Conservation (phyloP, 1,139 yeast genomes). For the Waltiozyma sp. region DNA sequence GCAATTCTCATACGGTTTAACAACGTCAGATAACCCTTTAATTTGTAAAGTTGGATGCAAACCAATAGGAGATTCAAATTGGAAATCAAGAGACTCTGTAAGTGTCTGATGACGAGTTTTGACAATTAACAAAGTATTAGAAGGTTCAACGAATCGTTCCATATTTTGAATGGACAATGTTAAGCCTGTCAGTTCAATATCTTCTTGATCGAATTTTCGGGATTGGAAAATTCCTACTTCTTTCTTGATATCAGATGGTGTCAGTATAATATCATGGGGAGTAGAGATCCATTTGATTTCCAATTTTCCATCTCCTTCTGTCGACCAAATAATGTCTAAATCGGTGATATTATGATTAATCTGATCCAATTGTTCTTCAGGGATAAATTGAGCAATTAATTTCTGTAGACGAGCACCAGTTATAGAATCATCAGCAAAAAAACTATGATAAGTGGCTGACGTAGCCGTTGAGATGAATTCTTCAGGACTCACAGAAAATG, state of each 20-base stretch:
- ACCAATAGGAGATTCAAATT: conserved; percentile 29
- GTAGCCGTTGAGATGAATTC: conserved; percentile 13
- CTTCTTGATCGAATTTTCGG: conserved; percentile 6
- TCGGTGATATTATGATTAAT: conserved; percentile 7
- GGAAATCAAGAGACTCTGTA: conserved; percentile 1
- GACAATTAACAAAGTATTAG: conserved; percentile 13
- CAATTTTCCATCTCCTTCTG: conserved; percentile 5
- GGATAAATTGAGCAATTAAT: conserved; percentile 7
- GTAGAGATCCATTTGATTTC: conserved; percentile 11
- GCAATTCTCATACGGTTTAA: conserved; percentile 12
- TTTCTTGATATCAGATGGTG: conserved; percentile 7
- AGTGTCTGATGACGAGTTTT: conserved; percentile 13
- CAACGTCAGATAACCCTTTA: neutral
- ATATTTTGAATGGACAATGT: conserved; percentile 9
- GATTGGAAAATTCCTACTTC: conserved; percentile 16
- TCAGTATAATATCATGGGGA: conserved; percentile 10
- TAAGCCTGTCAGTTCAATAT: conserved; percentile 15
- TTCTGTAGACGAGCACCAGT: conserved; percentile 9
- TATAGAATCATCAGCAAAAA: conserved; percentile 2
- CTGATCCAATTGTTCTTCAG: conserved; percentile 7
- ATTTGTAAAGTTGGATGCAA: conserved; percentile 30
- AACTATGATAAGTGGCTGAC: conserved; percentile 13
- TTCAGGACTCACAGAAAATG: neutral
- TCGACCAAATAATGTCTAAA: conserved; percentile 11
- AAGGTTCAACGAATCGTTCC: conserved; percentile 11